Base-by-base conservation (phyloP, 495 filamentous ascomycete genomes). In the Eremomyces bilateralis region DNA sequence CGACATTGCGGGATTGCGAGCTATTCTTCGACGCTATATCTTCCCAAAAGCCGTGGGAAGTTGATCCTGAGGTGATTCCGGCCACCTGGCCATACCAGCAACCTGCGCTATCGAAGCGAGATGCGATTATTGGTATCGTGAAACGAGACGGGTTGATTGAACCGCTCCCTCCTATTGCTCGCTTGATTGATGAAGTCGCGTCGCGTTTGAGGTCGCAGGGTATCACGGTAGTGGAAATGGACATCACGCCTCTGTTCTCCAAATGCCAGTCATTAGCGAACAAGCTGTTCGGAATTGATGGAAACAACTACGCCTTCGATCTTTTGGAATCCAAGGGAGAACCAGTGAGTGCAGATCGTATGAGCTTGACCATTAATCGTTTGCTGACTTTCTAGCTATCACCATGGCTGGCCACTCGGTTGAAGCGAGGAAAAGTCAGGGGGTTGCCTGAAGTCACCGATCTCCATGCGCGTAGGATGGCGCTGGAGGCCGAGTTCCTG, bases 101-200 rank as follows among this genome's bases (percentile, higher is more conserved):
- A 21, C 16, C 4, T 4, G 38, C 25, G 18, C 4, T 36, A 12
- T 37, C 13, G 22, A 40, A 20, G 20, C 45, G n/a, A 54, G 56
- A 15, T 46, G 16, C 63, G 25, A 56, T 56, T 2, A 52, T 76
- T 27, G 72, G 72, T 3, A 50, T 76, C 1, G 50, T 74, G 1
- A 53, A 60, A 6, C 60, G 55, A 3, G 71, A 78, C 38, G 70
- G 67, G 0, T 30, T 72, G 5, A 60, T 64, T 13, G 55, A 57
- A 4, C 73, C 73, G 1, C 52, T 72, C 13, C 73, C 73, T 0
- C 71, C 71, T 0, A 57, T 78, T 4, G 43, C 49, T 3, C 56
- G 54, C 4, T 43, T 71, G 0, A 44, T 78, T 1, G 56, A 64
- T 11, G 64, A 71, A 43, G 62, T 71, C 0, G 52, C 61, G 0